Evolutionary conservation across 257 asterid species (phyloP).

Genomic region (Scutellaria galericulata): DNA sequence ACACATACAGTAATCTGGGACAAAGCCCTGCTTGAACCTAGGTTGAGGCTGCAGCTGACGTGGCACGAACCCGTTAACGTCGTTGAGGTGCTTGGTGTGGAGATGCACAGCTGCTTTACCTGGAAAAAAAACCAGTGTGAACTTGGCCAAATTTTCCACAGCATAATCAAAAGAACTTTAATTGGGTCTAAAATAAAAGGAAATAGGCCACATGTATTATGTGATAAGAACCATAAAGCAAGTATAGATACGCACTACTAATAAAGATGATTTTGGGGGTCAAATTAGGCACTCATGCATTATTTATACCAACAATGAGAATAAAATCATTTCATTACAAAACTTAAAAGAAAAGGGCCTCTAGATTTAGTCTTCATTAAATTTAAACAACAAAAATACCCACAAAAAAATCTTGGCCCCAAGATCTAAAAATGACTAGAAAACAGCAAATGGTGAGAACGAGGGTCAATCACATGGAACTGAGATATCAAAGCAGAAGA

Average conservation of each 20-base stretch:
- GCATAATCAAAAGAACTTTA: slow-evolving; percentile 3
- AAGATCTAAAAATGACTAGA: slow-evolving; percentile 20
- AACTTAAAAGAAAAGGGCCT: neutral
- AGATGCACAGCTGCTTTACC: slow-evolving; percentile 26
- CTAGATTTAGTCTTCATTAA: neutral
- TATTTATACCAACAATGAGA: neutral
- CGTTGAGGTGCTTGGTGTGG: neutral
- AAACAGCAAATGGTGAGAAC: slow-evolving; percentile 5
- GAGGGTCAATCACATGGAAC: slow-evolving; percentile 8
- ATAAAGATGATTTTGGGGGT: slow-evolving; percentile 25
- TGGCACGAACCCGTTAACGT: slow-evolving; percentile 12
- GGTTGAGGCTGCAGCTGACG: slow-evolving; percentile 27
- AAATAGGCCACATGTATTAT: slow-evolving; percentile 11
- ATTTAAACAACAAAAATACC: neutral
- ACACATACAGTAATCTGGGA: slow-evolving; percentile 44
- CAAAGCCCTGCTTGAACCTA: neutral
- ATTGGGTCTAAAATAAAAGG: neutral
- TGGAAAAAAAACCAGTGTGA: slow-evolving; percentile 30
- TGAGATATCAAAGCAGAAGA: neutral
- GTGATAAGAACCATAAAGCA: slow-evolving; percentile 24
- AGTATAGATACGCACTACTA: slow-evolving; percentile 16
- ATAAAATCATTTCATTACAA: neutral
- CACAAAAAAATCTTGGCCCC: slow-evolving; percentile 2
- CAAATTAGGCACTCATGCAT: slow-evolving; percentile 4
- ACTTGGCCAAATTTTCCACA: neutral